Base-by-base conservation (phyloP, 1,284 basidiomycete species). In the Porogramme epimiltina region DNA sequence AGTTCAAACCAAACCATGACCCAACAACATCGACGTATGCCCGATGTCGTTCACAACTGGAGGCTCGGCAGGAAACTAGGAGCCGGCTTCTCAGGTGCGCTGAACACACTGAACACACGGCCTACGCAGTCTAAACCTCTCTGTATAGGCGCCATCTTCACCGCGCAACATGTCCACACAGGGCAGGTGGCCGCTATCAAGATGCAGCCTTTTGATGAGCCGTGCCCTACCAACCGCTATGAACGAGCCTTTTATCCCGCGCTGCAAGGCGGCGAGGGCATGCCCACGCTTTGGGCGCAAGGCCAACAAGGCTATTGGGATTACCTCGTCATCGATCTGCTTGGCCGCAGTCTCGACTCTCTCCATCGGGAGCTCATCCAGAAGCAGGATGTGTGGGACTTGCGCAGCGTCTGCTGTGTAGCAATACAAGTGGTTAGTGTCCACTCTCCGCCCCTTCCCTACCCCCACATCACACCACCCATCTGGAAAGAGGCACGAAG, bases 341-440 rank as follows among this genome's bases (percentile, higher is more conserved):
- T 90, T 19, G 87, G 87, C 13, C 64, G 78, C 19, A 89, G 86
- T 63, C 68, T 90, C 45, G 87, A 90, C 58, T 79, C 65, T 36
- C 68, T 90, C 49, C 80, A 79, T 66, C 74, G 79, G 73, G 61
- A 79, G 70, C 47, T 53, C 36, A 53, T 49, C 25, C 16, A 24
- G 49, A 80, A 77, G 51, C 82, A 77, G 66, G 78, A 77, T 39
- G 72, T 66, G 4, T 79, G 87, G 76, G 87, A 88, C 68, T 63
- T 90, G 15, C 75, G 87, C 34, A 87, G 81, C 47, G 84, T 86
- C 26, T 87, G 85, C 56, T 80, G 79, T 41, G 82, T 89, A 55
- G 88, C 86, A 4, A 82, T 88, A 63, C 87, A 90, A 76, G 68
- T 88, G 70, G 87, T 90, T 62, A 69, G 79, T n/a, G n/a, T 70